phyloP scores from a whole-genome alignment of 345 rosid genomes.

The Corymbia maculata region DNA sequence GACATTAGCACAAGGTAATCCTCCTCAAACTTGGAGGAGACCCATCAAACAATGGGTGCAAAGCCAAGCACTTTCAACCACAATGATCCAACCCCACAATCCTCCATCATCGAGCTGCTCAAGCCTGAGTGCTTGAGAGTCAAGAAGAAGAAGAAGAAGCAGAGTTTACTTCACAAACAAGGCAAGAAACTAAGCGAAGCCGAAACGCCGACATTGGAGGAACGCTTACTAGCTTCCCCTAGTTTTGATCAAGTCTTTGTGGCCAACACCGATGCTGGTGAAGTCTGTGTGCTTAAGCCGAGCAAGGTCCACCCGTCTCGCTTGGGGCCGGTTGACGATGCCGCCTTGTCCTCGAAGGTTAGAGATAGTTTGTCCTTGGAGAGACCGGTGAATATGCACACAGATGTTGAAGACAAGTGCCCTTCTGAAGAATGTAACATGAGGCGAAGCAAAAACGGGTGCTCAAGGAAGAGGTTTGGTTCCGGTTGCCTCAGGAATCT shows the following conservation, averaged over 20 bases:
- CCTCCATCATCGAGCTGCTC: not conserved
- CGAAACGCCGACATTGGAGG: not conserved
- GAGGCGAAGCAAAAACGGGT: not conserved
- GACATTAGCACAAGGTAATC: not conserved
- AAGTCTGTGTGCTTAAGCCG: not conserved
- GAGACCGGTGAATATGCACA: not conserved
- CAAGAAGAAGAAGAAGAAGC: not conserved
- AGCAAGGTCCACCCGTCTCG: not conserved
- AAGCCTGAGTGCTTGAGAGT: not conserved
- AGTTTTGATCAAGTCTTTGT: not conserved
- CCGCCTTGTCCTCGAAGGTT: not conserved
- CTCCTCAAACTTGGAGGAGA: not conserved
- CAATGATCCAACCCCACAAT: not conserved
- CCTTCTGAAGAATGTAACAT: not conserved
- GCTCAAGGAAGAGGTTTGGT: not conserved
- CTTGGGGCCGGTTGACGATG: not conserved
- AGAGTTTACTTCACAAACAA: not conserved
- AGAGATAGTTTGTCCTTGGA: too few species aligned
- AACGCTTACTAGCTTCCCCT: not conserved
- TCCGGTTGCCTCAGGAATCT: not conserved
- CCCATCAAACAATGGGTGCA: not conserved
- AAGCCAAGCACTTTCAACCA: not conserved
- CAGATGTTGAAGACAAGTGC: not conserved
- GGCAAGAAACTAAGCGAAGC: not conserved
- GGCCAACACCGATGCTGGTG: not conserved